phyloP scores from a whole-genome alignment of 345 rosid species.

The Heritiera fomes region DNA sequence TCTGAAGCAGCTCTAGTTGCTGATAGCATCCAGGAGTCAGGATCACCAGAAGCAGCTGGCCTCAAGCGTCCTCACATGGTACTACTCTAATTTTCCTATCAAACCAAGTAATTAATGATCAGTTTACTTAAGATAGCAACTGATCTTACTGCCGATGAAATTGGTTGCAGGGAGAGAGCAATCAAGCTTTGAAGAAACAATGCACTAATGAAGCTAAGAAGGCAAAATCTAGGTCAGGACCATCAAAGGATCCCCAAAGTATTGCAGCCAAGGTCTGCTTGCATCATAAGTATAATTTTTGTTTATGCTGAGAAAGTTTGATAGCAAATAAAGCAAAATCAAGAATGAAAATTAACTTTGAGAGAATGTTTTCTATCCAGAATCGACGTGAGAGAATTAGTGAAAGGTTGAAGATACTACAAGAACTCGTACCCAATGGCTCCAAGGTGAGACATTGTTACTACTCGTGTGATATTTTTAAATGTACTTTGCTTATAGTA shows the following conservation, averaged over 20 bases:
- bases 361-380: constrained; percentile 38
- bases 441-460: constrained; percentile 50
- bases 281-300: not conserved
- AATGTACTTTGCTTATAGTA: not conserved
- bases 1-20: constrained; percentile 49
- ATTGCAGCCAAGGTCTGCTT: constrained; percentile 85
- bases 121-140: not conserved
- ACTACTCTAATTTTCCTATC: not conserved
- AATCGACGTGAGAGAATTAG: constrained; percentile 90
- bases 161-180: constrained; percentile 47
- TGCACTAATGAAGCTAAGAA: constrained; percentile 40
- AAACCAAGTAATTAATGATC: not conserved
- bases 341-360: not conserved
- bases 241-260: constrained; percentile 86
- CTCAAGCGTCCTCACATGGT: constrained; percentile 65
- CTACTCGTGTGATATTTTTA: not conserved
- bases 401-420: constrained; percentile 76
- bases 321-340: constrained; percentile 25
- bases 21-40: constrained; percentile 44
- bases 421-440: constrained; percentile 91
- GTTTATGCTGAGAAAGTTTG: not conserved
- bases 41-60: constrained; percentile 36
- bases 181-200: constrained; percentile 59
- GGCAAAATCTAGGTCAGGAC: constrained; percentile 48
- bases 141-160: not conserved